Conservation (phyloP, 1,139 yeast genomes). For the Scheffersomyces lignicola region DNA sequence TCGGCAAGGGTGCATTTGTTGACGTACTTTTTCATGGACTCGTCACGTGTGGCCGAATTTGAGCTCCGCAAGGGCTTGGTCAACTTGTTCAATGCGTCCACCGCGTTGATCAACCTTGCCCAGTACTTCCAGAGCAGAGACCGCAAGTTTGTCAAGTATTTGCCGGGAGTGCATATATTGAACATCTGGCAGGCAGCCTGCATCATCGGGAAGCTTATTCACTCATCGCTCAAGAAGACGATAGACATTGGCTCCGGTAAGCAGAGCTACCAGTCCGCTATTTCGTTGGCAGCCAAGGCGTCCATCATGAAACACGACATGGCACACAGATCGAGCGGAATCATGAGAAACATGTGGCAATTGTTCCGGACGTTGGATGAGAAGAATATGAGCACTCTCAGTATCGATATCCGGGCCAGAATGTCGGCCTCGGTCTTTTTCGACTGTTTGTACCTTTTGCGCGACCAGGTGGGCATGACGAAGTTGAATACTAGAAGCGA, state of each 20-base stretch:
- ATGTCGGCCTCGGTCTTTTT: constrained; percentile 93
- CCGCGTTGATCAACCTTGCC: constrained; percentile 68
- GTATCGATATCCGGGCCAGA: constrained; percentile 69
- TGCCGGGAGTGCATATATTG: constrained; percentile 81
- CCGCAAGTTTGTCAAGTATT: constrained; percentile 64
- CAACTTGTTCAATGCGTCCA: constrained; percentile 75
- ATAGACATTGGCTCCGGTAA: constrained; percentile 75
- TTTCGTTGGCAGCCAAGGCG: constrained; percentile 70
- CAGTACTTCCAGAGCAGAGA: constrained; percentile 59
- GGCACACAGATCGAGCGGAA: constrained; percentile 89
- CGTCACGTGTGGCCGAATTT: constrained; percentile 50
- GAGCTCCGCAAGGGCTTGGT: constrained; percentile 77
- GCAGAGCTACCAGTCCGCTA: constrained; percentile 67
- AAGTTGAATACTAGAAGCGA: constrained; percentile 47
- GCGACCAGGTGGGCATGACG: constrained; percentile 87
- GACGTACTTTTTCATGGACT: constrained; percentile 79
- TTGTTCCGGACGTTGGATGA: constrained; percentile 62
- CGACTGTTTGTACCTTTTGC: constrained; percentile 78
- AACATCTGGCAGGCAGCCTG: constrained; percentile 92
- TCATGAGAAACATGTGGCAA: constrained; percentile 94
- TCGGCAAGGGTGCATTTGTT: constrained; percentile 77
- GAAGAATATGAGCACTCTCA: constrained; percentile 32
- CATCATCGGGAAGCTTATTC: constrained; percentile 73
- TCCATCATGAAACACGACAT: constrained; percentile 89
- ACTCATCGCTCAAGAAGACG: constrained; percentile 66